Conservation (phyloP, 2,329 filamentous ascomycete genomes). For the Stromatinia cepivora region DNA sequence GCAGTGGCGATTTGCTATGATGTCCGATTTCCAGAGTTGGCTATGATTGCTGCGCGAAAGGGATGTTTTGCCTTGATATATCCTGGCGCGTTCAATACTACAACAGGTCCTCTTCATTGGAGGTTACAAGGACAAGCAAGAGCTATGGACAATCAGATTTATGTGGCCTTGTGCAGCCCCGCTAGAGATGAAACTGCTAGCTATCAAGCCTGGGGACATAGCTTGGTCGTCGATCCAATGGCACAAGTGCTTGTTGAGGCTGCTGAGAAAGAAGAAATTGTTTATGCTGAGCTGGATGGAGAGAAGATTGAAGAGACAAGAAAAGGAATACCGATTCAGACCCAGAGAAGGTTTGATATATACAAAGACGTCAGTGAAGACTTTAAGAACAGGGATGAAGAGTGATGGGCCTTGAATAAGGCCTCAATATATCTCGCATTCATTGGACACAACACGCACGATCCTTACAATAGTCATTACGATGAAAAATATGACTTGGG, state of each 20-base stretch:
- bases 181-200: conserved; percentile 73
- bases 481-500: not conserved
- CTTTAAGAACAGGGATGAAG: conserved; percentile 13
- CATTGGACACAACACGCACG: not conserved
- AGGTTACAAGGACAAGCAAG: conserved; percentile 76
- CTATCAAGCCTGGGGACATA: conserved; percentile 93
- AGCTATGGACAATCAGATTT: conserved; percentile 91
- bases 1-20: conserved; percentile 96
- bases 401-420: not conserved
- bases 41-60: conserved; percentile 80
- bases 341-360: conserved; percentile 89
- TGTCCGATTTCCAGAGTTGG: conserved; percentile 92
- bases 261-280: conserved; percentile 73
- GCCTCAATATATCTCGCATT: not conserved
- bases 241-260: conserved; percentile 78
- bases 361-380: conserved; percentile 83
- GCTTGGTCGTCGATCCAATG: conserved; percentile 83
- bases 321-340: conserved; percentile 79
- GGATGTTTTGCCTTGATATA: conserved; percentile 89
- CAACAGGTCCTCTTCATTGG: conserved; percentile 93
- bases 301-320: conserved; percentile 72
- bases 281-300: conserved; percentile 69
- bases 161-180: conserved; percentile 89
- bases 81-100: conserved; percentile 95
- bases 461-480: not conserved